Conservation (phyloP, 2,329 filamentous ascomycete species). For the Aspergillus alliaceus region DNA sequence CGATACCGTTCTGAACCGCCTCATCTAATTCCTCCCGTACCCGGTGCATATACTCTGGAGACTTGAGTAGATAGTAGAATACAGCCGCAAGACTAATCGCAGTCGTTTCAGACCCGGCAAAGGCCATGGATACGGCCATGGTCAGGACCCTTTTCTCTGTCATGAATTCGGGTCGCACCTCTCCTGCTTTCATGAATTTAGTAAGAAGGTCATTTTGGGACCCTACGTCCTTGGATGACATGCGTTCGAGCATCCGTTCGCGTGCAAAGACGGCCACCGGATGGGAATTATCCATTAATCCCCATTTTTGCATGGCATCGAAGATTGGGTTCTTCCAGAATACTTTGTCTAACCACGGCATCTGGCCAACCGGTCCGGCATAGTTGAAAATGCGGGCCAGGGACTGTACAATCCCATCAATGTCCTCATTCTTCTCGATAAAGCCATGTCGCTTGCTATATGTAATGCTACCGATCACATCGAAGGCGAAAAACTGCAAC, state of each 20-base stretch:
- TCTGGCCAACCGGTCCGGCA: constrained; percentile 60
- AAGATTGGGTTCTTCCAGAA: constrained; percentile 72
- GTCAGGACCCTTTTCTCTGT: constrained; percentile 27
- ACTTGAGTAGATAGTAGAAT: constrained; percentile 72
- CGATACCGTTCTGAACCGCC: constrained; percentile 32
- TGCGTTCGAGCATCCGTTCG: constrained; percentile 22
- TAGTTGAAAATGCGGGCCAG: constrained; percentile 12
- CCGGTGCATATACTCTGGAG: constrained; percentile 42
- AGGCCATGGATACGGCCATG: constrained; percentile 30
- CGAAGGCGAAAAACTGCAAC: constrained; percentile 80
- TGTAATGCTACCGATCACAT: constrained; percentile 78
- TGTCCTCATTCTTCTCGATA: constrained; percentile 71
- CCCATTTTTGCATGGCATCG: constrained; percentile 23
- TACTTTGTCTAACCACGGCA: constrained; percentile 68
- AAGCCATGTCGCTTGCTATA: constrained; percentile 77
- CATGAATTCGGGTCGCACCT: constrained; percentile 28
- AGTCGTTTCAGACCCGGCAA: constrained; percentile 79
- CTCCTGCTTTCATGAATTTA: constrained; percentile 27
- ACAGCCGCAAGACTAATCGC: constrained; percentile 70
- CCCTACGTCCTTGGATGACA: constrained; percentile 6
- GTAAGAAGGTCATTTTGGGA: constrained; percentile 23
- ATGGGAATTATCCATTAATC: constrained; percentile 22
- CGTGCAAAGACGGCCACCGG: constrained; percentile 23
- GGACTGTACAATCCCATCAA: constrained; percentile 35
- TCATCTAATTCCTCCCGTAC: constrained; percentile 61